Conservation (phyloP, 306 rosid species). For the Sechiopsis laciniata region DNA sequence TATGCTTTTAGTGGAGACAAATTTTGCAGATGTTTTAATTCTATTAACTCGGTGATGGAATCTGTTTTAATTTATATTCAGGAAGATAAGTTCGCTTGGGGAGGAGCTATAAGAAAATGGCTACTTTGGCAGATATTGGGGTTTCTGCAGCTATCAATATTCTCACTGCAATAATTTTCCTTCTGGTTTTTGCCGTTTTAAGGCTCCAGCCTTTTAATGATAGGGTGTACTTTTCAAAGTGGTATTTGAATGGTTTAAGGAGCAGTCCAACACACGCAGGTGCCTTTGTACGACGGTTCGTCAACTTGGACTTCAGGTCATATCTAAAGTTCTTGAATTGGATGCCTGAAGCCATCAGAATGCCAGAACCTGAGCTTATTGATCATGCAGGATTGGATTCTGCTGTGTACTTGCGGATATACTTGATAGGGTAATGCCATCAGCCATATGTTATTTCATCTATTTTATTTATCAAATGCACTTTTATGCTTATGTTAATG, state of each 20-base stretch:
- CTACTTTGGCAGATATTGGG: slow-evolving; percentile 63
- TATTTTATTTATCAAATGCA: not conserved
- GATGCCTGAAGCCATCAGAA: slow-evolving; percentile 89
- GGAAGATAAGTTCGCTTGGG: slow-evolving; percentile 27
- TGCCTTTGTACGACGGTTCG: slow-evolving; percentile 60
- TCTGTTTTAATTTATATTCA: slow-evolving; percentile 21
- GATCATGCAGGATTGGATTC: slow-evolving; percentile 42
- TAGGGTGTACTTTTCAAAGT: slow-evolving; percentile 91
- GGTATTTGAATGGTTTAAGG: slow-evolving; percentile 80
- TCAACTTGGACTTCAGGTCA: slow-evolving; percentile 77
- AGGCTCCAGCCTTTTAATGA: slow-evolving; percentile 97
- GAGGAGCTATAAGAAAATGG: slow-evolving; percentile 41
- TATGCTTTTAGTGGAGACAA: not conserved
- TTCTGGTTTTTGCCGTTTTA: slow-evolving; percentile 68
- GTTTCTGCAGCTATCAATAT: slow-evolving; percentile 71
- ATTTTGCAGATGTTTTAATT: not conserved
- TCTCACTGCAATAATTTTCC: slow-evolving; percentile 64
- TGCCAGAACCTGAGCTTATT: slow-evolving; percentile 95
- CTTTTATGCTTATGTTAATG: not conserved
- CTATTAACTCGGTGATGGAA: slow-evolving; percentile 4
- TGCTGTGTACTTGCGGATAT: slow-evolving; percentile 76
- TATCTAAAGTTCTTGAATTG: slow-evolving; percentile 70
- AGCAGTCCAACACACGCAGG: slow-evolving; percentile 70
- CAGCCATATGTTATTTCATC: not conserved
- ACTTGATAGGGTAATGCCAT: slow-evolving; percentile 74